Conservation (phyloP, 352 stramenopile genomes). For the Plasmopara halstedii region DNA sequence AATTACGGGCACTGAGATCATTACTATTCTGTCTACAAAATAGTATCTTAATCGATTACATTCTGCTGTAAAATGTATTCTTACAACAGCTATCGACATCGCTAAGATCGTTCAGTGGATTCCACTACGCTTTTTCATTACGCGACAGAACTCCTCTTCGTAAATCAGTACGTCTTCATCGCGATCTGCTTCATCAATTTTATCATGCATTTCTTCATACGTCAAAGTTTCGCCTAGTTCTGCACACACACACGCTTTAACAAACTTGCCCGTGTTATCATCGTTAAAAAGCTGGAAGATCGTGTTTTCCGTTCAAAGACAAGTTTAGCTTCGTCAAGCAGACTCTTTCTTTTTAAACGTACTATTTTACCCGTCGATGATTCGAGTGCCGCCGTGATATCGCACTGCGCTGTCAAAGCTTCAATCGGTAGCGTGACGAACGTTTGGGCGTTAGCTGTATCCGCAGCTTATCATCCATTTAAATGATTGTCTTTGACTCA, state of each 20-base stretch:
- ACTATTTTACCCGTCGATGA: conserved; percentile 92
- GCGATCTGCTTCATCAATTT: conserved; percentile 93
- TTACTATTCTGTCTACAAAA: background rate
- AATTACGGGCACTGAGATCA: conserved; percentile 6
- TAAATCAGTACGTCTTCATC: conserved; percentile 92
- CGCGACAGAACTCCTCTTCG: conserved; percentile 92
- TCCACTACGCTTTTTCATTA: conserved; percentile 95
- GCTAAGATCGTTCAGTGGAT: conserved; percentile 87
- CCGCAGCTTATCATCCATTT: no score
- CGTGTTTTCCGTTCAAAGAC: conserved; percentile 38
- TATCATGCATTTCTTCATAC: conserved; percentile 87
- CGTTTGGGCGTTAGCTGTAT: no score
- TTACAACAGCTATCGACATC: conserved; percentile 67
- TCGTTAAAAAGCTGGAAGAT: conserved; percentile 96
- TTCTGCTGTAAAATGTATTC: background rate
- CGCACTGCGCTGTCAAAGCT: no score
- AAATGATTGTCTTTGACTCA: conserved; percentile 78
- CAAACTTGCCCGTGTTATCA: conserved; percentile 92
- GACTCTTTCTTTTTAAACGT: background rate
- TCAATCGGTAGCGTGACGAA: no score
- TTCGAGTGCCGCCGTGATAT: no score
- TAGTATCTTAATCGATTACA: background rate
- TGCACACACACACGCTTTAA: conserved; percentile 89
- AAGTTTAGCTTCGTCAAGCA: no score
- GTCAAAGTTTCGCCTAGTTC: conserved; percentile 72